Base-by-base conservation (phyloP, 2,329 filamentous ascomycete species). In the Ilyonectria sp. region DNA sequence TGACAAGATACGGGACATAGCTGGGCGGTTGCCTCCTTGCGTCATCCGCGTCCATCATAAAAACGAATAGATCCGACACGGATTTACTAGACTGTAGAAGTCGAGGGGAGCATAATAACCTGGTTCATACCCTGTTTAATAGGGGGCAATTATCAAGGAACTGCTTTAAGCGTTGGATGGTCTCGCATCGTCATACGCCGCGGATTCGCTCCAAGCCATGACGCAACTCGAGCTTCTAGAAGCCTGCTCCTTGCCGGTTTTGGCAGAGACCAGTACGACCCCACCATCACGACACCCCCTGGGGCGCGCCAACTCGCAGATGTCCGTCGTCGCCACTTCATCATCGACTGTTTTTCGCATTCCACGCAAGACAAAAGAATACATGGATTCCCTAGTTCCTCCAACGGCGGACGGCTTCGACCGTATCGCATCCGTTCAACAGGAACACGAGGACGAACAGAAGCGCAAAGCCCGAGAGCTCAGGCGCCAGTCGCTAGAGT, bases 331-430 rank as follows among this genome's bases (percentile, higher is more conserved):
- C 50, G 71, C 63, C 61, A 60, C 64, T 59, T 60, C 71, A 62
- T 70, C 73, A 67, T 75, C 67, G 11, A 29, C 53, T 33, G 19
- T 47, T 53, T 69, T 67, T 29, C 52, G 31, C 8, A 69, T 53
- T 47, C 71, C 66, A 46, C 61, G 69, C 56, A 79, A 77, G 62
- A 75, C 76, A 55, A 81, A 83, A 69, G 78, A 82, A 66, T 89
- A 89, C 74, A 81, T 89, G 78, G 85, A 86, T 63, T 85, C 85
- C 10, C 78, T 88, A 11, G 79, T 84, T 21, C 81, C 83, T 49
- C 86, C 86, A 2, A 84, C 85, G 1, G 71, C 69, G 31, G 79
- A 84, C 33, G 81, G 85, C 63, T 85, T 89, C 37, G 78, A 83
- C 67, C 82, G 82, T 65, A 87, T 90, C 54, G 79, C 82, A 37